phyloP scores from a whole-genome alignment of 495 filamentous ascomycete species.

The Penicillium odoratum region DNA sequence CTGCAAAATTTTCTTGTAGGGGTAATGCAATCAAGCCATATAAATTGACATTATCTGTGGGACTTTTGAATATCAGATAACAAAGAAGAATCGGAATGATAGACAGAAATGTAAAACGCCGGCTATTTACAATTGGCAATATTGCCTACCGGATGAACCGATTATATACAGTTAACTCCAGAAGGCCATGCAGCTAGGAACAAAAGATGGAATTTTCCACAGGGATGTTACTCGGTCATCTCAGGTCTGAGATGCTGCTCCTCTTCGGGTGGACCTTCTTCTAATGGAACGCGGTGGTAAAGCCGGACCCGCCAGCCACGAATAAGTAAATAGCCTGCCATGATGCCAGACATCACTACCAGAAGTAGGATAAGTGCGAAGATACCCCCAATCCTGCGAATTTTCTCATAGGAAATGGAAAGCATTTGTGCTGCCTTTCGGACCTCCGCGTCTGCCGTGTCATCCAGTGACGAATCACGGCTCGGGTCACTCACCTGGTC shows the following conservation, averaged over 20 bases:
- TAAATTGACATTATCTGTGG: not conserved
- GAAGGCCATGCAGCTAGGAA: constrained; percentile 12
- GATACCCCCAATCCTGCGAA: constrained; percentile 25
- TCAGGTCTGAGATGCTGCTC: constrained; percentile 14
- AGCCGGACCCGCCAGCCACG: constrained; percentile 32
- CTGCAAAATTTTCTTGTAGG: too few species aligned
- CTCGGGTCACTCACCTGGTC: constrained; percentile 2
- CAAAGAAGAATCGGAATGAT: not conserved
- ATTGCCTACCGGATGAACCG: not conserved
- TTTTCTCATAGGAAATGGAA: constrained; percentile 17
- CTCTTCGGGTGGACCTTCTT: constrained; percentile 18
- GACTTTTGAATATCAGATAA: not conserved
- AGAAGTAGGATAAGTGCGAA: constrained; percentile 27
- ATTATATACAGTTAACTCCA: constrained; percentile 14
- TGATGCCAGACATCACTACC: constrained; percentile 20
- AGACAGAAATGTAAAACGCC: not conserved
- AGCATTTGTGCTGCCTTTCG: constrained; percentile 23
- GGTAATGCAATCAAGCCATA: not conserved
- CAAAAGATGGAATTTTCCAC: not conserved
- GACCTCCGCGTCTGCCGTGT: constrained; percentile 17
- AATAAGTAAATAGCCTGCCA: constrained; percentile 25
- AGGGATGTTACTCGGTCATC: constrained; percentile 13
- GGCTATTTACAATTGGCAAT: constrained; percentile 4
- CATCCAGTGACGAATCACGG: constrained; percentile 2
- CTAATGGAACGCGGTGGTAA: constrained; percentile 22